These are phyloP conservation scores for Conticribra guillardii DNA, from an alignment of 108 stramenopile species.

Conservation along the genomic window DNA sequence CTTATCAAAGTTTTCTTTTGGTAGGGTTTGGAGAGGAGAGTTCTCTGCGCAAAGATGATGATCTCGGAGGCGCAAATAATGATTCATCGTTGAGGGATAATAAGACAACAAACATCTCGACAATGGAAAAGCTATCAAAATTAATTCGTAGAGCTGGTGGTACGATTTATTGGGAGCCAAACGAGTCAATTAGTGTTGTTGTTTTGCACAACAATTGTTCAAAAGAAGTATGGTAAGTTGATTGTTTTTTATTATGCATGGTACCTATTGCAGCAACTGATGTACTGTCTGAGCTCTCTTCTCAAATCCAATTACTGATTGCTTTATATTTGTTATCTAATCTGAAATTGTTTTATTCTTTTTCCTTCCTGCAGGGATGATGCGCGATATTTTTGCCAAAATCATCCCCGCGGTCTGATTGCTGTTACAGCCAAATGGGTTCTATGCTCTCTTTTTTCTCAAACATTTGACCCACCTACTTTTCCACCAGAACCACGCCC, in stretches of 20 bases:
- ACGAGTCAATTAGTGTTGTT: conserved; percentile 62
- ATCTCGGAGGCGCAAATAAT: too few relatives aligned
- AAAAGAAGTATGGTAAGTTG: conserved; percentile 40
- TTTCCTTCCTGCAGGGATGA: conserved; percentile 60
- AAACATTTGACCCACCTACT: conserved; percentile 17
- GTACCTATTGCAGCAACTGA: not conserved
- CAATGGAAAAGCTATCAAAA: conserved; percentile 36
- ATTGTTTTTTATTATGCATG: not conserved
- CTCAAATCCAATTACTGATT: not conserved
- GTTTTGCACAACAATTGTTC: conserved; percentile 61
- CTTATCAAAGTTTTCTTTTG: conserved; percentile 31
- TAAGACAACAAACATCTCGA: not conserved
- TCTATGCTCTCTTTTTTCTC: conserved; percentile 40
- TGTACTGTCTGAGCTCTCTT: too few relatives aligned
- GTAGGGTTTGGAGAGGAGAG: conserved; percentile 50
- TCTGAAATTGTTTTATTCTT: too few relatives aligned
- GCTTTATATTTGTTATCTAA: not conserved
- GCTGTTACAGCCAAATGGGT: conserved; percentile 68
- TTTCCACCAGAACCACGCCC: conserved; percentile 13
- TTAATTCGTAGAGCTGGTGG: conserved; percentile 68
- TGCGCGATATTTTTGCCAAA: conserved; percentile 41
- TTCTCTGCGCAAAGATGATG: too few relatives aligned
- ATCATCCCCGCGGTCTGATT: conserved; percentile 65
- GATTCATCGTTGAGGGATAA: too few relatives aligned
- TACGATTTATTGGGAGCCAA: conserved; percentile 72